These are phyloP conservation scores for Cadophora luteo-olivacea DNA, from an alignment of 2,329 filamentous ascomycete species.

Conservation along the genomic window DNA sequence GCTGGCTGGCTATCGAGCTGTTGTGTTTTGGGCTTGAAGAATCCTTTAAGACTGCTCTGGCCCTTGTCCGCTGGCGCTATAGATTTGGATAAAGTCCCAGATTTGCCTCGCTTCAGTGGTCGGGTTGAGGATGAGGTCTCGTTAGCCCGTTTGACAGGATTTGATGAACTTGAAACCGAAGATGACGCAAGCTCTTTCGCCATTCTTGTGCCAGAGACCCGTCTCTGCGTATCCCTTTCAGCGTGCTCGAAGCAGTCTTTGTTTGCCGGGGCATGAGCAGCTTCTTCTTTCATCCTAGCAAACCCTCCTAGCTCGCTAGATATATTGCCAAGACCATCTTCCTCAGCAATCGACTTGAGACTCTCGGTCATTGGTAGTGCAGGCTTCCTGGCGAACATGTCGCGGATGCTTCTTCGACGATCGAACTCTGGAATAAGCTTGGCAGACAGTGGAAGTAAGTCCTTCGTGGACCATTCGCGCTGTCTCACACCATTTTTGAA, in stretches of 20 bases:
- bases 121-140: conserved; percentile 28
- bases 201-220: conserved; percentile 21
- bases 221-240: not conserved
- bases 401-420: conserved; percentile 82
- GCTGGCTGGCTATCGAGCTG: conserved; percentile 20
- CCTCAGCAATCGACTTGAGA: conserved; percentile 13
- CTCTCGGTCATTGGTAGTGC: conserved; percentile 30
- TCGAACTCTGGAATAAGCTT: conserved; percentile 89
- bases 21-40: conserved; percentile 72
- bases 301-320: not conserved
- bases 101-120: conserved; percentile 58
- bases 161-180: conserved; percentile 33
- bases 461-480: conserved; percentile 69
- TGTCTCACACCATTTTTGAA: conserved; percentile 72
- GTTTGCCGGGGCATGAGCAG: not conserved
- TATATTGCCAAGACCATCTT: not conserved
- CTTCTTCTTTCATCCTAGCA: not conserved
- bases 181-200: conserved; percentile 14
- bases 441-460: conserved; percentile 77
- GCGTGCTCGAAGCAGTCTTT: not conserved
- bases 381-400: conserved; percentile 80
- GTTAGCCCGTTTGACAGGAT: conserved; percentile 31
- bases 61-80: conserved; percentile 54
- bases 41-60: conserved; percentile 66
- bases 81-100: conserved; percentile 37